Evolutionary conservation across 202 grass and related monocot species (phyloP).

Genomic region (Saccharum hybrid): DNA sequence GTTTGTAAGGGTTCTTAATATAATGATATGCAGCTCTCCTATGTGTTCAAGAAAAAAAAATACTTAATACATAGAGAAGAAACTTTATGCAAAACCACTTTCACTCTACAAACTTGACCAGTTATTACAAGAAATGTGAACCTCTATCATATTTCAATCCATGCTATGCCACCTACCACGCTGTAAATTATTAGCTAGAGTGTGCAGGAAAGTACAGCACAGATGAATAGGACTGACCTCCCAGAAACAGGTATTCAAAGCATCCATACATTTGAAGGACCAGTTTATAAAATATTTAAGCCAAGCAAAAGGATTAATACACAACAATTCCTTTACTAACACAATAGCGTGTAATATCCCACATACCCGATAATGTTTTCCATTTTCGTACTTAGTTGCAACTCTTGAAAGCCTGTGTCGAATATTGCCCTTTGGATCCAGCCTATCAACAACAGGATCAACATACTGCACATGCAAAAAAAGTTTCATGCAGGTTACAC

Average conservation of each 20-base stretch:
- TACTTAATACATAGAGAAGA: neutral
- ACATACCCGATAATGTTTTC: conserved; percentile 93
- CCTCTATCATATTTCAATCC: conserved; percentile 7
- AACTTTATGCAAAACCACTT: neutral
- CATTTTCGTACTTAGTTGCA: conserved; percentile 89
- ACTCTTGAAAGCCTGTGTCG: conserved; percentile 86
- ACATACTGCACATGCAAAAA: conserved; percentile 73
- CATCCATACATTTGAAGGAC: conserved; percentile 29
- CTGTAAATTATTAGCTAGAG: neutral
- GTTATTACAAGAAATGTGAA: conserved; percentile 13
- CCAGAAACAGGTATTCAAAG: conserved; percentile 6
- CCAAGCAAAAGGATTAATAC: conserved; percentile 14
- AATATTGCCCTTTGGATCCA: conserved; percentile 87
- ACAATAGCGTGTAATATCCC: conserved; percentile 29
- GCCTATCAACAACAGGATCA: conserved; percentile 95
- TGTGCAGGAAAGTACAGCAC: conserved; percentile 18
- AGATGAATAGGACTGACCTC: conserved; percentile 10
- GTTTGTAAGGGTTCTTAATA: neutral
- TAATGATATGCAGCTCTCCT: no score
- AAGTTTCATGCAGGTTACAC: conserved; percentile 49
- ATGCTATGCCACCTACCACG: conserved; percentile 3
- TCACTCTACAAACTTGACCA: neutral
- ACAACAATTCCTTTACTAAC: conserved; percentile 1
- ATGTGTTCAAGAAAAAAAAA: neutral
- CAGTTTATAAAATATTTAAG: conserved; percentile 23